Base-by-base conservation (phyloP, 148 eudicot species). In the Chenopodium berlandieri region DNA sequence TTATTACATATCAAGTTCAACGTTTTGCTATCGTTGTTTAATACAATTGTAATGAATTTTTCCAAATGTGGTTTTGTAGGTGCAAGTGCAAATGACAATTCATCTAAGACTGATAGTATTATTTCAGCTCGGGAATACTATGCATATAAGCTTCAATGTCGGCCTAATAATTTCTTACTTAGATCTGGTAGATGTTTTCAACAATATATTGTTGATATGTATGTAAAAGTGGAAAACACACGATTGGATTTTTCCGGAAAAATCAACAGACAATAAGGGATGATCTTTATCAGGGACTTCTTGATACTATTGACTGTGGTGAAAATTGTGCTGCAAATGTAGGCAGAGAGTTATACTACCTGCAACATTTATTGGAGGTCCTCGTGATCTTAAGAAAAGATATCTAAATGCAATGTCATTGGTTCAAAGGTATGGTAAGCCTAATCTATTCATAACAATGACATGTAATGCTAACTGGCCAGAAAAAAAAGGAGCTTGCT, bases 171-270 rank as follows among this genome's bases (percentile, higher is more conserved):
- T 23, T 9, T 9, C 5, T 7, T 83, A 0, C 66, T 73, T 0
- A 58, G 63, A 11, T 48, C n/a, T 5, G 81, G 76, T 0, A 54
- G 70, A 11, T 23, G 60, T 1, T 23, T 67, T 9, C 71, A 76
- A 9, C 76, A 82, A 67, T 82, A 76, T 20, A 40, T 58, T 4
- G 70, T 76, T 17, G 80, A 76, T 4, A 76, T 76, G 68, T 82
- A 82, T 9, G 62, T 69, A 0, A 82, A 82, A 16, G 3, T 68
- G 3, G 69, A 82, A 17, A 76, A 82, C 22, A 76, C 69, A 1
- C 34, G 75, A 0, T 2, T 82, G 1, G 69, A 82, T 20, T 76
- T n/a, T 54, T 17, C 1, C 9, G 71, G 2, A n/a, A 34, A 7
- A 67, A 82, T 19, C 84, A 82, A 17, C 17, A 37, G 0, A 6